These are phyloP conservation scores for Cutaneotrichosporon dermatis DNA, from an alignment of 1,284 basidiomycete genomes.

Conservation along the genomic window DNA sequence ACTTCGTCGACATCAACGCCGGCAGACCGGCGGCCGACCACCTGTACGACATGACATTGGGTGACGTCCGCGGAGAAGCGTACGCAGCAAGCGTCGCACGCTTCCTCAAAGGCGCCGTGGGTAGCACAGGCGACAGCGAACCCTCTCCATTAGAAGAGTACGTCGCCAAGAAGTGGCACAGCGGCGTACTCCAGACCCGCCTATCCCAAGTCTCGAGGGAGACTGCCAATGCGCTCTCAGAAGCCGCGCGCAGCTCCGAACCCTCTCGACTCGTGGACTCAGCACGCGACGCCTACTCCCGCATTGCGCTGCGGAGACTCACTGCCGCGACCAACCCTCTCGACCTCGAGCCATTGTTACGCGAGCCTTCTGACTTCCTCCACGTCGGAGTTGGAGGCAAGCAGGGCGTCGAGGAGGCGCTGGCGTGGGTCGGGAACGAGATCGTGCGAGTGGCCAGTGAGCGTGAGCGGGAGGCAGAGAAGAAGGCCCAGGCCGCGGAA, in stretches of 20 bases:
- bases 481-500: background rate
- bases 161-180: slow-evolving; percentile 27
- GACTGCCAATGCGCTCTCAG: slow-evolving; percentile 11
- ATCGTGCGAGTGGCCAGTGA: slow-evolving; percentile 13
- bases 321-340: slow-evolving; percentile 29
- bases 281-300: slow-evolving; percentile 21
- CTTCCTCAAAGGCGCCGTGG: slow-evolving; percentile 43
- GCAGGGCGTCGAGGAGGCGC: slow-evolving; percentile 27
- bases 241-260: background rate
- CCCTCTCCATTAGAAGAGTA: slow-evolving; percentile 16
- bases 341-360: slow-evolving; percentile 36
- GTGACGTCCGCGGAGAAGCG: slow-evolving; percentile 40
- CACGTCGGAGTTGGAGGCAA: slow-evolving; percentile 33
- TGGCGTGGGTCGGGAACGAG: slow-evolving; percentile 33
- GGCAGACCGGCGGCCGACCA: slow-evolving; percentile 22
- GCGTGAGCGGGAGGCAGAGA: slow-evolving; percentile 1
- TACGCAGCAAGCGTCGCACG: slow-evolving; percentile 36
- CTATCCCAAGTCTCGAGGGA: slow-evolving; percentile 7
- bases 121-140: background rate
- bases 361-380: slow-evolving; percentile 33
- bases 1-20: slow-evolving; percentile 36
- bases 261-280: background rate
- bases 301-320: slow-evolving; percentile 27
- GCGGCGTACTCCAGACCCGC: slow-evolving; percentile 22
- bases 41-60: slow-evolving; percentile 29